Evolutionary conservation across 1,139 yeast genomes (phyloP).

Genomic region (Kodamaea alishanica): DNA sequence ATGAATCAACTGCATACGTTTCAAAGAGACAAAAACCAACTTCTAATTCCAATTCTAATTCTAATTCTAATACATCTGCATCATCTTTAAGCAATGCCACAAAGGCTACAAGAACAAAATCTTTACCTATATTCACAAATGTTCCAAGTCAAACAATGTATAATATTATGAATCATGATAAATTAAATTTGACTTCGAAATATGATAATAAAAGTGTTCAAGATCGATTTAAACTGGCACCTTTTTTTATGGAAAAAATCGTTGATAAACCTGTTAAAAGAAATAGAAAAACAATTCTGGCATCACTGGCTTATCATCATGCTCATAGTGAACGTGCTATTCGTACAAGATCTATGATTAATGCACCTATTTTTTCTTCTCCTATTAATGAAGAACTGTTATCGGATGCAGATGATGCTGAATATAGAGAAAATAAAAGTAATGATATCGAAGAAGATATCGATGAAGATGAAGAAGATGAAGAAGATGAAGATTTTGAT

Average conservation of each 20-base stretch:
- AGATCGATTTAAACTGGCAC: slow-evolving; percentile 48
- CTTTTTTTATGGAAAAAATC: slow-evolving; percentile 41
- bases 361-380: slow-evolving; percentile 32
- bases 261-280: slow-evolving; percentile 35
- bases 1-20: background rate
- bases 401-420: slow-evolving; percentile 35
- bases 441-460: slow-evolving; percentile 11
- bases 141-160: slow-evolving; percentile 40
- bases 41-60: background rate
- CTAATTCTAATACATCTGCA: background rate
- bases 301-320: slow-evolving; percentile 3
- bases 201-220: slow-evolving; percentile 43
- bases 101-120: slow-evolving; percentile 64
- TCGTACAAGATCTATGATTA: slow-evolving; percentile 42
- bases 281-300: slow-evolving; percentile 20
- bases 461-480: slow-evolving; percentile 8
- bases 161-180: slow-evolving; percentile 43
- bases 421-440: slow-evolving; percentile 24
- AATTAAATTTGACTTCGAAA: slow-evolving; percentile 35
- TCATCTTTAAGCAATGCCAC: slow-evolving; percentile 31
- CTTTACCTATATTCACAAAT: slow-evolving; percentile 46
- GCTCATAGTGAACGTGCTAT: slow-evolving; percentile 38
- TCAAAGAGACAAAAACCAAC: slow-evolving; percentile 3
- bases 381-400: slow-evolving; percentile 40
- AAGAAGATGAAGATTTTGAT: slow-evolving; percentile 17